Conservation (phyloP, 495 filamentous ascomycete genomes). For the Aspergillus campestris region DNA sequence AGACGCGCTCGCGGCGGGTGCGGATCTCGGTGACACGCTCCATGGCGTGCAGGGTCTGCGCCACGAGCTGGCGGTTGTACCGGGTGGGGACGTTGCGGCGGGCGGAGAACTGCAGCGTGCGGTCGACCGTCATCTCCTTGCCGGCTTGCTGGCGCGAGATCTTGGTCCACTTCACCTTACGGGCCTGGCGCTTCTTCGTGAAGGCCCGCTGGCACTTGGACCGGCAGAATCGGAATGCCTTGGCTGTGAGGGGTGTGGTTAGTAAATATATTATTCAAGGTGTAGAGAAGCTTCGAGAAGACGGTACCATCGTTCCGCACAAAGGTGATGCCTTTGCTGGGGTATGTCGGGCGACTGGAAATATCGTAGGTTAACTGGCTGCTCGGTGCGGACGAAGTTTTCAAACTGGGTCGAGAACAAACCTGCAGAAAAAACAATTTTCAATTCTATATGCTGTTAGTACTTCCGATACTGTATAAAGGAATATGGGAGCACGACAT, state of each 20-base stretch:
- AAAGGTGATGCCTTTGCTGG: conserved; percentile 82
- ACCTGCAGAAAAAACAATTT: no score
- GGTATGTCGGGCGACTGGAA: conserved; percentile 57
- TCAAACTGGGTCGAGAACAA: no score
- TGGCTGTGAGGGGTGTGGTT: not conserved
- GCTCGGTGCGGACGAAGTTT: no score
- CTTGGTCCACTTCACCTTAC: conserved; percentile 85
- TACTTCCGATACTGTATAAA: no score
- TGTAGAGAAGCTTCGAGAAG: conserved; percentile 22
- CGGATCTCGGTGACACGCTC: conserved; percentile 83
- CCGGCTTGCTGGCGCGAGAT: conserved; percentile 60
- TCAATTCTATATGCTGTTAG: no score
- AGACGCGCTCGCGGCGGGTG: conserved; percentile 69
- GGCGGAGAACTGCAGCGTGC: conserved; percentile 80
- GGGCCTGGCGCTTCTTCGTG: conserved; percentile 93
- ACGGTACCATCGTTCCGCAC: conserved; percentile 46
- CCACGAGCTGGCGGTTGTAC: conserved; percentile 86
- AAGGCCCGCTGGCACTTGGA: conserved; percentile 96
- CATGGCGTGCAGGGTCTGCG: conserved; percentile 85
- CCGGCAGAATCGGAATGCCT: conserved; percentile 54
- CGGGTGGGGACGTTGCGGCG: conserved; percentile 90
- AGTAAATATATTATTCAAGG: not conserved
- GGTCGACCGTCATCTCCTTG: conserved; percentile 93
- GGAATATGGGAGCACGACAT: no score
- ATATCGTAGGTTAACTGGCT: no score